These are phyloP conservation scores for Neonectria coccinea DNA, from an alignment of 2,329 filamentous ascomycete genomes.

Conservation along the genomic window DNA sequence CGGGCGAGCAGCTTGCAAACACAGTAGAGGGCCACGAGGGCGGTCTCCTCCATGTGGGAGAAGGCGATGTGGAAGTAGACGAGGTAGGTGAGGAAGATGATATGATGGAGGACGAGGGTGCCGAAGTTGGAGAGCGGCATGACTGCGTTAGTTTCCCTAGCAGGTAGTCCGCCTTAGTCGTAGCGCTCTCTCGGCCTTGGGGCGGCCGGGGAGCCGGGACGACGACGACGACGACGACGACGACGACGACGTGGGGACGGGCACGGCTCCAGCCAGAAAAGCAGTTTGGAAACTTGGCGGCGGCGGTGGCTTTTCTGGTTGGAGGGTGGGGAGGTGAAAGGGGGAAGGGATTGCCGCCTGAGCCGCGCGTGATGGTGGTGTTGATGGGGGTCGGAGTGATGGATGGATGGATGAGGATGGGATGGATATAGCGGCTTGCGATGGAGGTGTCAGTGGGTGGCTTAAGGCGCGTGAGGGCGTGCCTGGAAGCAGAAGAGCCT, in stretches of 20 bases:
- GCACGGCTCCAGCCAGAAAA: neutral
- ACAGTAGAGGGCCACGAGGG: slow-evolving; percentile 61
- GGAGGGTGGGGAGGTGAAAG: neutral
- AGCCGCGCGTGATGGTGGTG: neutral
- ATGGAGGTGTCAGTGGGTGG: neutral
- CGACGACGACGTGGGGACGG: neutral
- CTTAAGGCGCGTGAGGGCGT: neutral
- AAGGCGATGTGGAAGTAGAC: slow-evolving; percentile 65
- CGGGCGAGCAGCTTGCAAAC: slow-evolving; percentile 61
- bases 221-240: neutral
- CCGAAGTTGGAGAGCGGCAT: slow-evolving; percentile 67
- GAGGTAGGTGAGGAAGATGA: slow-evolving; percentile 66
- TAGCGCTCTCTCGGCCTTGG: slow-evolving; percentile 6
- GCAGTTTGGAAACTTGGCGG: neutral
- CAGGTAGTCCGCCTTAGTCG: neutral
- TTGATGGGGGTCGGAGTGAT: neutral
- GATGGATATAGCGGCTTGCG: neutral
- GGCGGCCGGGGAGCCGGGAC: slow-evolving; percentile 13
- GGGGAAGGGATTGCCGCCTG: slow-evolving; percentile 1
- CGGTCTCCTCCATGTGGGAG: slow-evolving; percentile 60
- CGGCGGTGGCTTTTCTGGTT: neutral
- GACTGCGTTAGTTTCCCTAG: slow-evolving; percentile 8
- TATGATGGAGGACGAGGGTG: slow-evolving; percentile 62
- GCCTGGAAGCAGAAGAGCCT: neutral
- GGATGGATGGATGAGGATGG: neutral